A percentile compares a stretch with the other conserved stretches of the same genome.
phyloP scores from a whole-genome alignment of 2,329 filamentous ascomycete genomes.

The Corinectria fuckeliana region DNA sequence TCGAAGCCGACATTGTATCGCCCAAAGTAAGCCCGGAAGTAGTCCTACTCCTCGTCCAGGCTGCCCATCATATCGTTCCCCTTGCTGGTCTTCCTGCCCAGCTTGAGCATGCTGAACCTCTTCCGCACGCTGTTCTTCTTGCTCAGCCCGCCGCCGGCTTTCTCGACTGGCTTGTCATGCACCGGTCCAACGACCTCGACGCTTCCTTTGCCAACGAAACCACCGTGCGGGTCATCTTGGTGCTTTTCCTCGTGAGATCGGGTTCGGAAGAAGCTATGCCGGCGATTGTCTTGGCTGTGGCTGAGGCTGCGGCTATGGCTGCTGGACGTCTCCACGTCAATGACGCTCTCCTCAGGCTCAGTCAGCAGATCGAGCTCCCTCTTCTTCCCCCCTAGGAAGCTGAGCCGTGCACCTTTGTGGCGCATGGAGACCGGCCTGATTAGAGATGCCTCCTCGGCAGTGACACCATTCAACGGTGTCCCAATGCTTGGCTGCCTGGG shows the following conservation, averaged over 20 bases:
- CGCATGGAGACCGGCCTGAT: constrained; percentile 58
- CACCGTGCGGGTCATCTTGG: constrained; percentile 33
- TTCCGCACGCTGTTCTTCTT: constrained; percentile 74
- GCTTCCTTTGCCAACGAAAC: constrained; percentile 37
- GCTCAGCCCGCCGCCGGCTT: constrained; percentile 42
- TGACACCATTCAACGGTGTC: constrained; percentile 43
- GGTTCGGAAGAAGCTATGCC: constrained; percentile 55
- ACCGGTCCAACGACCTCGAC: constrained; percentile 36
- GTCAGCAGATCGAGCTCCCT: constrained; percentile 46
- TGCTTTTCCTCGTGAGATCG: constrained; percentile 42
- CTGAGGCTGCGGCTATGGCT: constrained; percentile 40
- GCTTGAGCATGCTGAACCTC: constrained; percentile 77
- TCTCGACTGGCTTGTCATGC: constrained; percentile 35
- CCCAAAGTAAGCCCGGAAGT: constrained; percentile 42
- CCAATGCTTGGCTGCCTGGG: constrained; percentile 44
- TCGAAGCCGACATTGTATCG: constrained; percentile 35
- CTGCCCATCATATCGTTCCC: constrained; percentile 58
- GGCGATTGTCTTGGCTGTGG: constrained; percentile 37
- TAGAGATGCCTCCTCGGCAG: constrained; percentile 57
- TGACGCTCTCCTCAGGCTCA: constrained; percentile 40
- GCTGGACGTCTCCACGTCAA: constrained; percentile 43
- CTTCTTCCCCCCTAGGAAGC: constrained; percentile 62
- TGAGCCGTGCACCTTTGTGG: constrained; percentile 61
- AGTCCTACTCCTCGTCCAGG: constrained; percentile 61
- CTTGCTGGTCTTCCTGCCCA: constrained; percentile 73